Conservation (phyloP, 768 basidiomycete species). For the Suillus alpinus region DNA sequence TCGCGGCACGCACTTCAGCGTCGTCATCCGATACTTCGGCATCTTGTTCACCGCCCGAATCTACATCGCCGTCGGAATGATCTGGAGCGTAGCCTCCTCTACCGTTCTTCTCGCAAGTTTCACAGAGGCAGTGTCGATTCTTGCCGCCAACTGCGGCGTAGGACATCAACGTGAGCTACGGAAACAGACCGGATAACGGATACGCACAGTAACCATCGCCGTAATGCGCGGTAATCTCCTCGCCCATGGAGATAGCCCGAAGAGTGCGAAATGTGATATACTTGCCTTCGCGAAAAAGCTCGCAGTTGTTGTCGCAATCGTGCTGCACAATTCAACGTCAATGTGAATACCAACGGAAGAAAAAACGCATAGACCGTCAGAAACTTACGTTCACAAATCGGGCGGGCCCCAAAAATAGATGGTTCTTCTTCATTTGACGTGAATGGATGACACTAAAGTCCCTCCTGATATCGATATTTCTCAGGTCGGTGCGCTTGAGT, state of each 20-base stretch:
- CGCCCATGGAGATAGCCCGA: slow-evolving; percentile 72
- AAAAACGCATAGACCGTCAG: slow-evolving; percentile 2
- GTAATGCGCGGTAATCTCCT: slow-evolving; percentile 89
- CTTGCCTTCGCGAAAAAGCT: slow-evolving; percentile 83
- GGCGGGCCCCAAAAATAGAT: slow-evolving; percentile 87
- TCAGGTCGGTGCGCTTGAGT: slow-evolving; percentile 76
- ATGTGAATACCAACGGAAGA: slow-evolving; percentile 4
- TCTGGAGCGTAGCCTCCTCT: slow-evolving; percentile 68
- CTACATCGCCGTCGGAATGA: slow-evolving; percentile 50
- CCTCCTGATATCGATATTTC: slow-evolving; percentile 67
- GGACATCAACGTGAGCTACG: slow-evolving; percentile 18
- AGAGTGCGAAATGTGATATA: slow-evolving; percentile 88
- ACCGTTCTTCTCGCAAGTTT: slow-evolving; percentile 78
- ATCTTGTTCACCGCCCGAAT: slow-evolving; percentile 45
- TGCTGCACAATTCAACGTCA: slow-evolving; percentile 50
- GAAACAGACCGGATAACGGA: slow-evolving; percentile 12
- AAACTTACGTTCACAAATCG: slow-evolving; percentile 85
- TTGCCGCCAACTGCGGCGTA: slow-evolving; percentile 54
- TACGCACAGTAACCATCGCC: slow-evolving; percentile 87
- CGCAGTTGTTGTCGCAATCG: slow-evolving; percentile 87
- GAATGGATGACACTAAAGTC: slow-evolving; percentile 93
- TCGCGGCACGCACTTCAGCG: slow-evolving; percentile 46
- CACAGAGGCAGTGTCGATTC: slow-evolving; percentile 78
- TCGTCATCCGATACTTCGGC: slow-evolving; percentile 36
- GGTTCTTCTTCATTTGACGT: slow-evolving; percentile 88